Conservation (phyloP, 2,329 filamentous ascomycete species). For the Claviceps capensis region DNA sequence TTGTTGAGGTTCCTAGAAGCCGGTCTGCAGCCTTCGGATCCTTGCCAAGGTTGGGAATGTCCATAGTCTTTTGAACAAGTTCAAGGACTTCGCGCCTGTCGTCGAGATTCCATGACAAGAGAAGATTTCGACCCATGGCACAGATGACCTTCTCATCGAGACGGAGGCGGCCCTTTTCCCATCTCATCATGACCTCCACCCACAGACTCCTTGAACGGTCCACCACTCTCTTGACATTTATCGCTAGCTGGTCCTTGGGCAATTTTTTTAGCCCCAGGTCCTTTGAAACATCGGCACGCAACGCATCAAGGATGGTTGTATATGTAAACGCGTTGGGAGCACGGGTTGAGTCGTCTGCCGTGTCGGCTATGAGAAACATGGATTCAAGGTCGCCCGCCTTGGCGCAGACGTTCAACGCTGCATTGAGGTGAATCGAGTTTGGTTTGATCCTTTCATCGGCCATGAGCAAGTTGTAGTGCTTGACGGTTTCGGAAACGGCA, state of each 20-base stretch:
- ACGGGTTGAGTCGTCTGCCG: constrained; percentile 49
- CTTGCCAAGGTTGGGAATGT: constrained; percentile 44
- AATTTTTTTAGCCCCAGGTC: constrained; percentile 12
- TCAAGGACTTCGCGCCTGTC: constrained; percentile 62
- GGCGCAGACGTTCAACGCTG: constrained; percentile 70
- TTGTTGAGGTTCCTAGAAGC: too few relatives aligned
- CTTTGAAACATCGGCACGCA: constrained; percentile 31
- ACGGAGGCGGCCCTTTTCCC: constrained; percentile 54
- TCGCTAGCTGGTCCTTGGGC: constrained; percentile 16
- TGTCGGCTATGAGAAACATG: constrained; percentile 63
- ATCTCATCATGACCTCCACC: constrained; percentile 65
- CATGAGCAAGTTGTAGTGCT: constrained; percentile 64
- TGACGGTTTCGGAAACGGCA: constrained; percentile 54
- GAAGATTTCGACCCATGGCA: constrained; percentile 67
- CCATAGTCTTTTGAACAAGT: constrained; percentile 71
- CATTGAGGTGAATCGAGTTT: constrained; percentile 75
- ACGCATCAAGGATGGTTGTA: constrained; percentile 67
- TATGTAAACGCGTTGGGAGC: constrained; percentile 61
- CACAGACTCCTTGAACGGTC: constrained; percentile 62
- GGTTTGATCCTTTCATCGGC: constrained; percentile 50
- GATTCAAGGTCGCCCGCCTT: constrained; percentile 63
- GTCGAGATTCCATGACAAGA: constrained; percentile 41
- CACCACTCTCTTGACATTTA: constrained; percentile 33
- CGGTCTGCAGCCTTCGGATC: constrained; percentile 3
- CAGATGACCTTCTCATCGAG: constrained; percentile 71